Evolutionary conservation across 2,329 filamentous ascomycete genomes (phyloP).

Genomic region (Alternaria angustiovoidea): DNA sequence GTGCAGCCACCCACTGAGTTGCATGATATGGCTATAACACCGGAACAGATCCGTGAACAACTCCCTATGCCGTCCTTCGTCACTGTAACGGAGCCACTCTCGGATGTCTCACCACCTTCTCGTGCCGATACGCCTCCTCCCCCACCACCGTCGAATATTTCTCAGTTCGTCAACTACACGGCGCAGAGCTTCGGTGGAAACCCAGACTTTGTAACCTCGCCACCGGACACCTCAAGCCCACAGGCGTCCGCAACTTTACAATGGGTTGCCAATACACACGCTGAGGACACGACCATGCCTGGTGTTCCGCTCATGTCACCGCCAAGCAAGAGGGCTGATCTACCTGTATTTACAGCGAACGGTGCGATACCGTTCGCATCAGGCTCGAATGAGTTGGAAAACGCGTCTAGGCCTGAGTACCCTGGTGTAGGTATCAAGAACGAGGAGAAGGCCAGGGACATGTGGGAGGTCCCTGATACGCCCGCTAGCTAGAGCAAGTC

Average conservation of each 20-base stretch:
- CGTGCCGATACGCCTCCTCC: constrained; percentile 50
- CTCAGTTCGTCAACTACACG: constrained; percentile 47
- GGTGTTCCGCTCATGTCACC: constrained; percentile 35
- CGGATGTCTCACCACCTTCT: constrained; percentile 36
- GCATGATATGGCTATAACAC: constrained; percentile 42
- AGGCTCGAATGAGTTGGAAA: constrained; percentile 18
- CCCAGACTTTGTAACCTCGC: neutral
- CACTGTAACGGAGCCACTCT: constrained; percentile 29
- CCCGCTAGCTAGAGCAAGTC: constrained; percentile 37
- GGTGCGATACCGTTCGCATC: constrained; percentile 47
- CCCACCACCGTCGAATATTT: constrained; percentile 43
- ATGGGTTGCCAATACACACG: constrained; percentile 45
- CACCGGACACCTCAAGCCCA: constrained; percentile 11
- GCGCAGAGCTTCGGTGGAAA: constrained; percentile 27
- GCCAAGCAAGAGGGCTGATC: constrained; percentile 50
- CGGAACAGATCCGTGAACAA: constrained; percentile 48
- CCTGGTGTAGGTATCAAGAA: constrained; percentile 7
- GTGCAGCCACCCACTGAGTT: constrained; percentile 42
- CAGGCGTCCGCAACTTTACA: constrained; percentile 34
- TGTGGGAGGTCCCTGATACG: constrained; percentile 59
- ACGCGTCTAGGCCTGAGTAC: constrained; percentile 5
- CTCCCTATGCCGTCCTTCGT: constrained; percentile 46
- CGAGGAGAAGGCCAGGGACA: constrained; percentile 29
- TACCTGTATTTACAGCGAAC: constrained; percentile 60
- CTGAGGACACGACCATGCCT: constrained; percentile 13